Percentiles rank a stretch among this genome's conserved stretches.
Evolutionary conservation across 345 rosid genomes (phyloP).

Genomic region (Alliaria petiolata): DNA sequence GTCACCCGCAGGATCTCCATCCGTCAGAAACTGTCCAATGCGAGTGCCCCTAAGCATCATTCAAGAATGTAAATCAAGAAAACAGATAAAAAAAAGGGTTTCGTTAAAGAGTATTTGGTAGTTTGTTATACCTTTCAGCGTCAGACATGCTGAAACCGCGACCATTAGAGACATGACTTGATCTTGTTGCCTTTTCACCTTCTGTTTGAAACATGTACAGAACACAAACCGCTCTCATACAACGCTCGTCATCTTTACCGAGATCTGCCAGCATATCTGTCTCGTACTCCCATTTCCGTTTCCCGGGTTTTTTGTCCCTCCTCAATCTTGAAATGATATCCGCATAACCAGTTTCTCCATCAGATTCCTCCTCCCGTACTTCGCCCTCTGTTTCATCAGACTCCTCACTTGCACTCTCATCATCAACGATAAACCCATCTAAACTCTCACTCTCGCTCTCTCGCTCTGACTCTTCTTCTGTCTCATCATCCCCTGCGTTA

Average conservation of each 20-base stretch:
- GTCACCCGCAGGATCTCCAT: conserved; percentile 50
- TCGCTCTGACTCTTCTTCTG: conserved; percentile 35
- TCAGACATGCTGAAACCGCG: conserved; percentile 72
- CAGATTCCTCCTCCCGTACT: conserved; percentile 35
- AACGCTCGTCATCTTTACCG: conserved; percentile 57
- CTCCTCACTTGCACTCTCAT: conserved; percentile 8
- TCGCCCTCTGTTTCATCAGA: background rate
- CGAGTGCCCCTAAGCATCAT: conserved; percentile 41
- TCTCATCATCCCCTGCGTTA: conserved; percentile 37
- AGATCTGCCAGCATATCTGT: conserved; percentile 72
- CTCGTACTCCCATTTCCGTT: conserved; percentile 50
- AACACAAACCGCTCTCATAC: conserved; percentile 86
- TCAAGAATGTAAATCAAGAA: background rate
- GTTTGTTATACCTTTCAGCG: conserved; percentile 48
- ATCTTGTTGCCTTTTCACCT: conserved; percentile 46
- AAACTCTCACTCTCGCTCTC: conserved; percentile 51
- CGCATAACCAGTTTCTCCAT: conserved; percentile 28
- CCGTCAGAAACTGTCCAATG: conserved; percentile 55
- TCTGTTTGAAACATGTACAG: conserved; percentile 60
- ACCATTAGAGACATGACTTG: conserved; percentile 37
- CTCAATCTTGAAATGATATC: conserved; percentile 40
- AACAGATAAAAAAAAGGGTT: background rate
- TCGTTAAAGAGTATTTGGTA: too few species aligned
- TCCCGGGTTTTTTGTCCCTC: conserved; percentile 44
- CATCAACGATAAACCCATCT: conserved; percentile 49